A percentile compares a stretch with the other conserved stretches of the same genome.
These are phyloP conservation scores for Biscutella laevigata DNA, from an alignment of 441 rosid genomes.

Conservation along the genomic window DNA sequence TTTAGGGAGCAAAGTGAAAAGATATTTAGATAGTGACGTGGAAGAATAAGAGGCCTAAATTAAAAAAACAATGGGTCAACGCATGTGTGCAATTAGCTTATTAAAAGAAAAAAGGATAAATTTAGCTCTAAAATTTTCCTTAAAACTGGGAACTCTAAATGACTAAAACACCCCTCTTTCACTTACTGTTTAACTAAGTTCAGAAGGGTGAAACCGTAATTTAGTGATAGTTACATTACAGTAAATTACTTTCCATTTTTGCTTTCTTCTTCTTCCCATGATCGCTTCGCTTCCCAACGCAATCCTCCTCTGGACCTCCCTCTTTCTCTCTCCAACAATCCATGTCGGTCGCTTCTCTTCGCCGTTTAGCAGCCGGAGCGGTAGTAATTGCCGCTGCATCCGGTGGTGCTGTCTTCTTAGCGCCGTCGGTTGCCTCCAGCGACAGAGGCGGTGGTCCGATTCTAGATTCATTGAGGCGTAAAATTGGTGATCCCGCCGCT, in stretches of 20 bases:
- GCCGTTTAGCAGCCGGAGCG: conserved; percentile 51
- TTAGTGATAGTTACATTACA: background rate
- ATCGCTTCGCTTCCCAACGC: conserved; percentile 26
- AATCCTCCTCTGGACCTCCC: conserved; percentile 2
- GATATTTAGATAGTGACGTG: conserved; percentile 19
- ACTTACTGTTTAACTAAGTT: background rate
- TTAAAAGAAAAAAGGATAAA: too few relatives aligned
- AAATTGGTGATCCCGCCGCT: conserved; percentile 43
- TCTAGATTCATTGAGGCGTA: conserved; percentile 40
- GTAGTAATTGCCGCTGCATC: conserved; percentile 41
- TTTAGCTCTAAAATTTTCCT: conserved; percentile 1
- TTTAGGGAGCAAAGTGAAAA: conserved; percentile 21
- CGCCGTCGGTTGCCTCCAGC: conserved; percentile 42
- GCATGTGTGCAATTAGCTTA: too few relatives aligned
- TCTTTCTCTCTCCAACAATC: conserved; percentile 2
- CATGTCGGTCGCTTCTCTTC: conserved; percentile 53
- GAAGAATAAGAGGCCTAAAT: conserved; percentile 1
- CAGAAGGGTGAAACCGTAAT: conserved; percentile 1
- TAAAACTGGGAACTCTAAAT: background rate
- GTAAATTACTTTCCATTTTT: background rate
- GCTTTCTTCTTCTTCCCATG: conserved; percentile 16
- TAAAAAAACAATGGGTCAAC: too few relatives aligned
- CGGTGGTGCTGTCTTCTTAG: conserved; percentile 34
- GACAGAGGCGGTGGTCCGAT: conserved; percentile 49
- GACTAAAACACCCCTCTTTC: background rate